A percentile compares a stretch with the other conserved stretches of the same genome.
Conservation (phyloP, 75 land plant genomes). For the Cupressus sempervirens region DNA sequence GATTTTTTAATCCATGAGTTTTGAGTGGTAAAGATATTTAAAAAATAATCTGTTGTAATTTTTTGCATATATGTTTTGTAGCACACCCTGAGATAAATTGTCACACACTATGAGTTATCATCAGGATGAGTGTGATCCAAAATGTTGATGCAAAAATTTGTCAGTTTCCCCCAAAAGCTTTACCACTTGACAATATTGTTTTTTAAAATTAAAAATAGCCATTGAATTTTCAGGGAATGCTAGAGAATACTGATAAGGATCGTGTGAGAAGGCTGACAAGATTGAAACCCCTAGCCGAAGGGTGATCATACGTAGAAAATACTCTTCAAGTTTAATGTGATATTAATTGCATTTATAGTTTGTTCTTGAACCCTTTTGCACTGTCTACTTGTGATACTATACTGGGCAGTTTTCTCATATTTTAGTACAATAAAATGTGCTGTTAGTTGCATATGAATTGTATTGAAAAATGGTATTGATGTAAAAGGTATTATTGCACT, state of each 20-base stretch:
- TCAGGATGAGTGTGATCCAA: no score
- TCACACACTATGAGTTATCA: no score
- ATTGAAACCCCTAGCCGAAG: conserved; percentile 83
- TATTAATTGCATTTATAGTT: neutral
- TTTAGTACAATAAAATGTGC: neutral
- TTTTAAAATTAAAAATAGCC: neutral
- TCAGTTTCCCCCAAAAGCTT: no score
- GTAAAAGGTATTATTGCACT: neutral
- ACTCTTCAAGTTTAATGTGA: neutral
- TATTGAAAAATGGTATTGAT: neutral
- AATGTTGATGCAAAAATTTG: no score
- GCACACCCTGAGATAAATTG: no score
- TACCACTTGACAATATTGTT: neutral
- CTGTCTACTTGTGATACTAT: neutral
- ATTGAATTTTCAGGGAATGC: conserved; percentile 48
- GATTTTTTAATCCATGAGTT: no score
- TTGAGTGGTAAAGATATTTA: no score
- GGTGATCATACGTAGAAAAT: conserved; percentile 15
- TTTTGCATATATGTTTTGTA: no score
- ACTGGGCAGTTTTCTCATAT: neutral
- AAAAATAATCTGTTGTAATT: no score
- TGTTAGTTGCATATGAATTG: neutral
- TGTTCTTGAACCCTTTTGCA: neutral
- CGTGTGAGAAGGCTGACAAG: conserved; percentile 74
- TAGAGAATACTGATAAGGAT: conserved; percentile 96